Base-by-base conservation (phyloP, 257 asterid genomes). In the Capsicum rhomboideum region DNA sequence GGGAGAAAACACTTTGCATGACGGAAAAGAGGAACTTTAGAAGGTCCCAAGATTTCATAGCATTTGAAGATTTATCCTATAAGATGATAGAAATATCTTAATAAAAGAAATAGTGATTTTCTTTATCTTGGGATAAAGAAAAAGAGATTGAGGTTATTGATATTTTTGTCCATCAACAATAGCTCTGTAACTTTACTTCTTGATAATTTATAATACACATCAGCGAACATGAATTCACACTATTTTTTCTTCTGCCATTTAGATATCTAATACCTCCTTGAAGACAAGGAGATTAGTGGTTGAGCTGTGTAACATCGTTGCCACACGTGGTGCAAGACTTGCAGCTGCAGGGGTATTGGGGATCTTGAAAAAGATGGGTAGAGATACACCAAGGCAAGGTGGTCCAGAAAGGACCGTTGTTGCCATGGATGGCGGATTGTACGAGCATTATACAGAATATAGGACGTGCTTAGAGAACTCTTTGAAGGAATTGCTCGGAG, bases 351-450 rank as follows among this genome's bases (percentile, higher is more conserved):
- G 98, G 31, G 79, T 95, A 59, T 79, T 90, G 29, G 98, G 98
- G 0, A 90, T 95, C 67, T 83, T 92, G 84, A 95, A 93, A 88
- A 95, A 93, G 84, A 90, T 92, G 97, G 98, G 97, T 85, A 85
- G 90, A 75, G 97, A 94, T 63, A 79, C 83, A 6, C 55, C 80
- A 6, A 53, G 82, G 61, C 92, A 83, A 56, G 89, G 89, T 8
- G 93, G 86, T 67, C 56, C 80, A 2, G 90, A 86, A 8, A 92
- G 88, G 90, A 91, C 94, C 6, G 96, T 91, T 2, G 77, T 95
- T 72, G 98, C 98, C 83, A 89, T 93, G 94, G 98, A 95, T 44
- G 98, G 98, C 0, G 98, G 96, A 44, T 61, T 95, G 40, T 95
- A 90, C 37, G 96, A 92, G 89, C 98, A 93, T 85, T 95, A 93